These are phyloP conservation scores for Lichtheimia corymbifera DNA, from an alignment of 371 early-diverging fungal species.

Conservation along the genomic window DNA sequence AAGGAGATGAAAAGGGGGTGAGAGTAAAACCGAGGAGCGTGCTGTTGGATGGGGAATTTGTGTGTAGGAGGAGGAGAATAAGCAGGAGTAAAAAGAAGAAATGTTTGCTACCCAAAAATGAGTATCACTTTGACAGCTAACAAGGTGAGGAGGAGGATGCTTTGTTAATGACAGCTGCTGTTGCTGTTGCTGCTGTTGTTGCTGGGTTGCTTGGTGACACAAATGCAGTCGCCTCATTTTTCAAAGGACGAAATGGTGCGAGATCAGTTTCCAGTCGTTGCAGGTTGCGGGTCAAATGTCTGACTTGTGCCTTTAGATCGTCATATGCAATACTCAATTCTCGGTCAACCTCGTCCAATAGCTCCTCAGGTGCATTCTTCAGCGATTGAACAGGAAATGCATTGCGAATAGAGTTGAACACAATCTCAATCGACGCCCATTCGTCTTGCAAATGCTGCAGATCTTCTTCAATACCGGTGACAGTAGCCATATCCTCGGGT, in stretches of 20 bases:
- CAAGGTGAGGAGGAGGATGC: too few species aligned
- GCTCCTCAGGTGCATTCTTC: conserved; percentile 19
- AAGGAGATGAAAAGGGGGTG: too few species aligned
- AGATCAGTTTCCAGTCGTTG: conserved; percentile 24
- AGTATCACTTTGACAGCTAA: too few species aligned
- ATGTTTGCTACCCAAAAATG: too few species aligned
- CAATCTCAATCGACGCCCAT: conserved; percentile 25
- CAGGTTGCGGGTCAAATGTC: conserved; percentile 28
- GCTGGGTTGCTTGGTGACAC: too few species aligned
- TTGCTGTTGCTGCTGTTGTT: too few species aligned
- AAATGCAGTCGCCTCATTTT: not conserved
- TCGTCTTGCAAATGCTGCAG: conserved; percentile 20
- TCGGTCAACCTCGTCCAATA: conserved; percentile 28
- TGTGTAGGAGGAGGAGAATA: too few species aligned
- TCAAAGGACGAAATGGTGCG: conserved; percentile 6
- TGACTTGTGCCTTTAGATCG: conserved; percentile 30
- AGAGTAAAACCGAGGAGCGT: too few species aligned
- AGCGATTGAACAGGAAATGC: conserved; percentile 15
- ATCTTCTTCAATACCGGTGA: conserved; percentile 16
- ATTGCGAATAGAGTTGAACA: conserved; percentile 17
- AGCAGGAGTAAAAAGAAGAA: too few species aligned
- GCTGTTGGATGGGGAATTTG: too few species aligned
- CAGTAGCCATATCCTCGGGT: conserved; percentile 4
- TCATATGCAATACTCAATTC: conserved; percentile 33
- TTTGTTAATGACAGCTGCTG: too few species aligned